Evolutionary conservation across 2,329 filamentous ascomycete genomes (phyloP).

Genomic region (Allantophomopsis cytisporea): DNA sequence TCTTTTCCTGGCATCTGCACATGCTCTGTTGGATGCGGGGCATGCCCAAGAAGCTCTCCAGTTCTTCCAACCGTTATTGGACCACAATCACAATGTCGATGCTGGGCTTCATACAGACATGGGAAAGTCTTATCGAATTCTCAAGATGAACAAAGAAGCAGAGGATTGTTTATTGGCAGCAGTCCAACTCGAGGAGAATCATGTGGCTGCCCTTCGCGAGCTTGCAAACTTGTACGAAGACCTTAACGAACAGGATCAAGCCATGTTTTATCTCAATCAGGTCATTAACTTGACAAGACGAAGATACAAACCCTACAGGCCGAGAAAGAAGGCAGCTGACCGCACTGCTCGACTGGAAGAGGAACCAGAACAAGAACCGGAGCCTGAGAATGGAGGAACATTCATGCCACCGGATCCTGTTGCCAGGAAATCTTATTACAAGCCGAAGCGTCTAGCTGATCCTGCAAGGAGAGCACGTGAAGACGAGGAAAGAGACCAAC

Average conservation of each 20-base stretch:
- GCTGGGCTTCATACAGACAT: constrained; percentile 19
- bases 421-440: constrained; percentile 6
- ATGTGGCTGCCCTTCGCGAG: constrained; percentile 65
- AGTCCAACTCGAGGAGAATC: constrained; percentile 55
- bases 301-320: constrained; percentile 21
- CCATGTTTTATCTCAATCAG: constrained; percentile 64
- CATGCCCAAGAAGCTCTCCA: constrained; percentile 38
- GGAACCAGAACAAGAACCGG: too few relatives aligned
- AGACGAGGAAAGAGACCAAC: constrained; percentile 17
- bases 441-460: constrained; percentile 17
- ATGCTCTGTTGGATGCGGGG: constrained; percentile 36
- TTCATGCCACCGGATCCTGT: constrained; percentile 3
- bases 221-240: constrained; percentile 77
- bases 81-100: constrained; percentile 33
- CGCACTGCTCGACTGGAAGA: too few relatives aligned
- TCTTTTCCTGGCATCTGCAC: constrained; percentile 61
- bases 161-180: constrained; percentile 67
- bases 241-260: constrained; percentile 58
- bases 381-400: neutral
- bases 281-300: constrained; percentile 44
- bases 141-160: constrained; percentile 52
- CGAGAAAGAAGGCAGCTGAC: constrained; percentile 11
- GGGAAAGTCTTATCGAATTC: constrained; percentile 55
- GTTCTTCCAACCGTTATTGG: constrained; percentile 41
- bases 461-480: constrained; percentile 17